Base-by-base conservation (phyloP, 257 asterid species). In the Petunia secreta region DNA sequence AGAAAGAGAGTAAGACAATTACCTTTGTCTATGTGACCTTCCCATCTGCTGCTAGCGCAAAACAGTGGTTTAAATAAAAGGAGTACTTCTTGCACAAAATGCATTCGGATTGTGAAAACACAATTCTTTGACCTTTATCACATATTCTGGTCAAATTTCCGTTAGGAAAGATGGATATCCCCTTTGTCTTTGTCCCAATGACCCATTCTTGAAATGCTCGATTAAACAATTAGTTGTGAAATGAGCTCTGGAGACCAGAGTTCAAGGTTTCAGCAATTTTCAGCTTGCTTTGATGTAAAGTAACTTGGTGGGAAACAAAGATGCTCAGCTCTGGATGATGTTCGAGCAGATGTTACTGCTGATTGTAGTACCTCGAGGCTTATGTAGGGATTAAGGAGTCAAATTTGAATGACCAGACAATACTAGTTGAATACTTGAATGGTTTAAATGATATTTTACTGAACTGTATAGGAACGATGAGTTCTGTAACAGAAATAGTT, bases 1-100 rank as follows among this genome's bases (percentile, higher is more conserved):
- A 91, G 91, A 87, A 92, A 92, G 84, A 87, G 91, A 82, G 97
- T 87, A 82, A 85, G 94, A 62, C 80, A 88, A 81, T 83, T 87
- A 81, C 89, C 90, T 48, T 82, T 92, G 69, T 92, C 97, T 65
- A 86, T 89, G 78, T 92, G 82, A 85, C 73, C 48, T 39, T 50
- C 13, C 48, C 74, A 34, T 2, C 36, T 68, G 39, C 78, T 74
- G 57, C 38, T 50, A 10, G 16, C 62, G 50, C 62, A 41, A 41
- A 65, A 25, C 55, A 57, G 4, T 34, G 4, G 74, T 82, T 74
- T 63, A 37, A 77, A 66, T 59, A 4, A 69, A 54, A 34, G 76
- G 54, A 77, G 9, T 73, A 65, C 79, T 80, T 63, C 59, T 77
- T 73, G 83, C 81, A 52, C 53, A 44, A n/a, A 43, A 34, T 25